Base-by-base conservation (phyloP, 2,329 filamentous ascomycete species). In the Chalaropsis thielavioides region DNA sequence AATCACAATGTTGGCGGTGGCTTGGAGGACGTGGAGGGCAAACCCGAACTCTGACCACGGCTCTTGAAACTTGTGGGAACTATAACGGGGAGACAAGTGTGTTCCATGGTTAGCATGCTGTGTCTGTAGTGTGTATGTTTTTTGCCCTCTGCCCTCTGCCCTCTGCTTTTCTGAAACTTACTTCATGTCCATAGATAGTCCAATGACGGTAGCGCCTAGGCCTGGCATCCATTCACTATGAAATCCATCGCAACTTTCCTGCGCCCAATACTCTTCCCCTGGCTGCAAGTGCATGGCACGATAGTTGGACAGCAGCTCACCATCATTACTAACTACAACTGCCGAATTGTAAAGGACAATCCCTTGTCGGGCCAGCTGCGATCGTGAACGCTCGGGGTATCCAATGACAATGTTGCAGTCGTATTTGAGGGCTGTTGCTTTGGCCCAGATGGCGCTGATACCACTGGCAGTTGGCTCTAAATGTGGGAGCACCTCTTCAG, bases 361-460 rank as follows among this genome's bases (percentile, higher is more conserved):
- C 15, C 27, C 6, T 2, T 38, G 22, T n/a, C 43, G 43, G 15
- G 15, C 43, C 22, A 27, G 8, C 24, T 17, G 22, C 13, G 49
- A 10, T 13, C 35, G 60, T 8, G 22, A 6, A 67, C 77, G 78
- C 67, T 89, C 87, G 0, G 86, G 86, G 68, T 89, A 89, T 3
- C 86, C 86, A 10, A 83, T 80, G 1, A 81, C 80, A 1, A 89
- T 84, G 65, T 81, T 76, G 71, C 84, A 88, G 61, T 81, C 76
- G 69, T 83, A 76, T 69, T 81, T 82, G 56, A 79, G 74, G 1
- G 86, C 86, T 0, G 78, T 81, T 1, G 78, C 80, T 54, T 80
- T 76, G 1, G 85, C 86, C 86, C 86, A 90, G 63, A 83, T 73
- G 0, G 84, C 83, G 44, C 79, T 83, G 59, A 83, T 80, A 0